Conservation (phyloP, 2,329 filamentous ascomycete genomes). For the Penicillium italicum region DNA sequence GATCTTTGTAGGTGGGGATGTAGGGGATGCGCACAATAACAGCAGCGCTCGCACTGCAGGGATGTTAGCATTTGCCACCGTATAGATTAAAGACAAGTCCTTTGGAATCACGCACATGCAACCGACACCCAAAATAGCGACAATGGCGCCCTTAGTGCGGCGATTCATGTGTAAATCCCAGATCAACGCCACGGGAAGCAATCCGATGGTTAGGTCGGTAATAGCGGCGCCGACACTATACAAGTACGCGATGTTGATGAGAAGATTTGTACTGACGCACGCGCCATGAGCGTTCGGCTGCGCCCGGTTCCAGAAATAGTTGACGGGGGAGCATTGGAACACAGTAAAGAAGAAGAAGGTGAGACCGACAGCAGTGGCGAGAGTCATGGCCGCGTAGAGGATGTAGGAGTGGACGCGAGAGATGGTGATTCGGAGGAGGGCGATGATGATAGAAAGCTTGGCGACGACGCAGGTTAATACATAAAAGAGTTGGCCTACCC, state of each 20-base stretch:
- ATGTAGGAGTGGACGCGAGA: constrained; percentile 45
- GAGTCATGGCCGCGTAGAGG: constrained; percentile 44
- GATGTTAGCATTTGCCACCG: constrained; percentile 15
- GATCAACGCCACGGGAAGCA: constrained; percentile 53
- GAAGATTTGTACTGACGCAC: constrained; percentile 44
- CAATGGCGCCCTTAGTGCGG: constrained; percentile 51
- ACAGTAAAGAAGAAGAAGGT: constrained; percentile 50
- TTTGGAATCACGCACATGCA: constrained; percentile 40
- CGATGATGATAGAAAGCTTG: constrained; percentile 51
- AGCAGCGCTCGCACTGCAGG: constrained; percentile 25
- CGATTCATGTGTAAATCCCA: constrained; percentile 53
- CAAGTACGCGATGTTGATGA: constrained; percentile 51
- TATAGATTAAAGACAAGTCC: background rate
- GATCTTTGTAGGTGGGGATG: constrained; percentile 16
- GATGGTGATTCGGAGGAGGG: constrained; percentile 50
- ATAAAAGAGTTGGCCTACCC: constrained; percentile 52
- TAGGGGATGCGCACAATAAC: constrained; percentile 28
- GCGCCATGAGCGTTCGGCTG: constrained; percentile 28
- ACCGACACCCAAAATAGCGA: constrained; percentile 53
- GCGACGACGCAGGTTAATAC: constrained; percentile 45
- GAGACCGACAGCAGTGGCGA: constrained; percentile 43
- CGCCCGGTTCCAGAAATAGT: constrained; percentile 47
- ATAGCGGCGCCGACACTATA: constrained; percentile 47
- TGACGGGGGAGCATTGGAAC: constrained; percentile 51
- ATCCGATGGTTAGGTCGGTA: constrained; percentile 51